phyloP scores from a whole-genome alignment of 2,329 filamentous ascomycete genomes.

The Colletotrichum echinochloae region DNA sequence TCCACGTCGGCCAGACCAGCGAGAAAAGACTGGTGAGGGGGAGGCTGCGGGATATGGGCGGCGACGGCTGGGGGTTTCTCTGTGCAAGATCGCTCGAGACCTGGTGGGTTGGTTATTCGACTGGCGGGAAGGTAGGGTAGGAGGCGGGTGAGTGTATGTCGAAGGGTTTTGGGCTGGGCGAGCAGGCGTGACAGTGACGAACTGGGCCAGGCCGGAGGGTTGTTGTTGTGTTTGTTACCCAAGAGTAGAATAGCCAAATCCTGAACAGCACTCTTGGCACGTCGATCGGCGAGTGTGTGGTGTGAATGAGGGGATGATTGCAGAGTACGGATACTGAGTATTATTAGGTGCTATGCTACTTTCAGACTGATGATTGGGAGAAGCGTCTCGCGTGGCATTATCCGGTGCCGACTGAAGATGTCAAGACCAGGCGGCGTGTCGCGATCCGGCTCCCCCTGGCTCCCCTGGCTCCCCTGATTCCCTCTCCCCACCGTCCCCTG shows the following conservation, averaged over 20 bases:
- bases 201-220: slow-evolving; percentile 15
- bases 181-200: neutral
- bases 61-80: neutral
- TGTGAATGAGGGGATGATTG: neutral
- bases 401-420: neutral
- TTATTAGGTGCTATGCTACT: neutral
- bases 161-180: neutral
- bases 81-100: slow-evolving; percentile 30
- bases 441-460: neutral
- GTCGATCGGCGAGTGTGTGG: slow-evolving; percentile 22
- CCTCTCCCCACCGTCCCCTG: neutral
- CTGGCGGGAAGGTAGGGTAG: neutral
- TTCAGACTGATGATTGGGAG: neutral
- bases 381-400: slow-evolving; percentile 15
- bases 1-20: slow-evolving; percentile 32
- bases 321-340: no score
- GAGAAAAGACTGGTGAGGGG: slow-evolving; percentile 25
- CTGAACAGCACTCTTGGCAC: slow-evolving; percentile 20
- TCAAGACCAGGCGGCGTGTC: neutral
- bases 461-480: neutral
- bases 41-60: slow-evolving; percentile 39
- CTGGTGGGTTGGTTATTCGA: neutral
- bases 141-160: neutral
- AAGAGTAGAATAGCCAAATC: neutral
- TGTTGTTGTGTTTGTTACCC: neutral